Percentiles rank a stretch among this genome's conserved stretches.
Evolutionary conservation across 2,329 filamentous ascomycete genomes (phyloP).

Genomic region (Thelonectria olida): DNA sequence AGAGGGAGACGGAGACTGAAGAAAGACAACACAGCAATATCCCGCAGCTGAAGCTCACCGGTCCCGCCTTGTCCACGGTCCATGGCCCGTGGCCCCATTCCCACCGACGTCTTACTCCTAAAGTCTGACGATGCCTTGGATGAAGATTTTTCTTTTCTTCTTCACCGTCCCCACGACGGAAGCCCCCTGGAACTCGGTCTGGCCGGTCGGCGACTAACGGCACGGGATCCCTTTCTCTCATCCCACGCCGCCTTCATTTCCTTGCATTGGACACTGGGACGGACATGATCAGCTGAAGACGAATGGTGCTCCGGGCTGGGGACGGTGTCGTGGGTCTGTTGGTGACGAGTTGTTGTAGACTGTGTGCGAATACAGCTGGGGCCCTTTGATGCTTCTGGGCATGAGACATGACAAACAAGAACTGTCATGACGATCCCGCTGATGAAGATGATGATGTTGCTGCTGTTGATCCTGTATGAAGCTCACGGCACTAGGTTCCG

Average conservation of each 20-base stretch:
- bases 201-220: background rate
- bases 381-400: constrained; percentile 8
- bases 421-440: constrained; percentile 22
- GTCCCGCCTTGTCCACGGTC: constrained; percentile 8
- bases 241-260: constrained; percentile 23
- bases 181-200: constrained; percentile 23
- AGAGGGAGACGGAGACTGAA: background rate
- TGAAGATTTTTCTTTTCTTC: constrained; percentile 13
- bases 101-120: constrained; percentile 17
- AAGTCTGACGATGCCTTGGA: constrained; percentile 22
- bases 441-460: constrained; percentile 13
- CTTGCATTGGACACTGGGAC: background rate
- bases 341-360: constrained; percentile 19
- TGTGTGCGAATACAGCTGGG: background rate
- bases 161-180: constrained; percentile 23
- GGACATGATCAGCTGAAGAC: constrained; percentile 1
- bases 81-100: constrained; percentile 29
- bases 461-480: constrained; percentile 11
- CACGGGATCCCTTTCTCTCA: constrained; percentile 3
- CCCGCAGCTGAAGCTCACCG: constrained; percentile 17
- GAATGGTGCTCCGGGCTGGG: constrained; percentile 14
- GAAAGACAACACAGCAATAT: constrained; percentile 19
- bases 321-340: constrained; percentile 6
- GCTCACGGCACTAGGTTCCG: background rate
- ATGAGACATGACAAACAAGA: constrained; percentile 20